Percentiles rank a stretch among this genome's conserved stretches.
phyloP scores from a whole-genome alignment of 1,284 basidiomycete genomes.

The Fomitiporia mediterranea region DNA sequence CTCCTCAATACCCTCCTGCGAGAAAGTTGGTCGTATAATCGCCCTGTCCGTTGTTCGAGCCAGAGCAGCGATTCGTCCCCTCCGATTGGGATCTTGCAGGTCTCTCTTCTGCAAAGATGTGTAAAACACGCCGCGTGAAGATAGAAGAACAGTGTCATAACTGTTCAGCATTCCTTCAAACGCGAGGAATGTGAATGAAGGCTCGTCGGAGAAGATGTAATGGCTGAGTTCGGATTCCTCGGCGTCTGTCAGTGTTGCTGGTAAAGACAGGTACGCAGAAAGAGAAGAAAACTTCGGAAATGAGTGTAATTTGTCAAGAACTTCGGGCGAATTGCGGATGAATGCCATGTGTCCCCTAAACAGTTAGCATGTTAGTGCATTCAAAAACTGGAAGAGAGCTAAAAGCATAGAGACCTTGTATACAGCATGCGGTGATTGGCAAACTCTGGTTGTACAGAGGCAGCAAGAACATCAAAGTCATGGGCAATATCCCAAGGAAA shows the following conservation, averaged over 20 bases:
- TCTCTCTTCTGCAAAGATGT: constrained; percentile 4
- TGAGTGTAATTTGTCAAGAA: constrained; percentile 14
- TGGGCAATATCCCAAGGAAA: constrained; percentile 21
- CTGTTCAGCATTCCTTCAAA: constrained; percentile 19
- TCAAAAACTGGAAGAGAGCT: neutral
- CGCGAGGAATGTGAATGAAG: constrained; percentile 17
- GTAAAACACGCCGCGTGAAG: constrained; percentile 19
- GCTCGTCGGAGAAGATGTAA: constrained; percentile 18
- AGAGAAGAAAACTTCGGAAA: constrained; percentile 20
- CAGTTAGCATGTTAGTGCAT: neutral
- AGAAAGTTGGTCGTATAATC: constrained; percentile 4
- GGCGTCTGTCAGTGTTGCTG: constrained; percentile 8
- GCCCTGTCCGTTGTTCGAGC: neutral
- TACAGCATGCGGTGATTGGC: constrained; percentile 11
- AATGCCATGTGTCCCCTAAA: constrained; percentile 21
- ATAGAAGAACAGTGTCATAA: constrained; percentile 15
- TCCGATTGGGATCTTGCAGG: neutral
- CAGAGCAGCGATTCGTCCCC: neutral
- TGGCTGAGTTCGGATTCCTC: constrained; percentile 21
- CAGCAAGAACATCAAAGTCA: constrained; percentile 17
- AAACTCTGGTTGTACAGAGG: constrained; percentile 14
- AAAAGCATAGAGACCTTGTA: constrained; percentile 4
- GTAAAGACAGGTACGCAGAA: constrained; percentile 9
- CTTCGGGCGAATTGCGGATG: constrained; percentile 17
- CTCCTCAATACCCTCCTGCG: constrained; percentile 11